Evolutionary conservation across 805 yeast species (phyloP).

Genomic region (Millerozyma acaciae): DNA sequence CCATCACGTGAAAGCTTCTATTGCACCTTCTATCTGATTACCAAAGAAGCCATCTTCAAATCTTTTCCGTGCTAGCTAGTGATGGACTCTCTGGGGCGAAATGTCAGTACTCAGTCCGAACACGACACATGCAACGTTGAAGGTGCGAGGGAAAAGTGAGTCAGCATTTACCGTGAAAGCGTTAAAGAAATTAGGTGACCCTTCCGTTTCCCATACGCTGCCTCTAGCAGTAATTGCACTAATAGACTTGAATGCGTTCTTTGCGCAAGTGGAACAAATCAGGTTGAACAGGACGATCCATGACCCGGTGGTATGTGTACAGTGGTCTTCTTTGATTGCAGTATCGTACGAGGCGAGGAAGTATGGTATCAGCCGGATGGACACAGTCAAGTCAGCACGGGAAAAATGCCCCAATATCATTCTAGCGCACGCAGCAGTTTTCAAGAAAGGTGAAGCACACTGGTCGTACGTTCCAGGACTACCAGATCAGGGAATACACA

Average conservation of each 20-base stretch:
- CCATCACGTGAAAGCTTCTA: no score
- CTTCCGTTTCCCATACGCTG: constrained; percentile 48
- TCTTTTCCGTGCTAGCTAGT: no score
- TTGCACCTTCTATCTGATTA: no score
- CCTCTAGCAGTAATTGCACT: constrained; percentile 80
- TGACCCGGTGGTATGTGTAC: constrained; percentile 91
- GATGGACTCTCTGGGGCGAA: no score
- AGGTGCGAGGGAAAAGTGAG: no score
- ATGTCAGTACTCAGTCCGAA: no score
- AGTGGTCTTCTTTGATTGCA: constrained; percentile 88
- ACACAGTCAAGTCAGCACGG: constrained; percentile 60
- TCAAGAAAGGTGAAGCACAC: constrained; percentile 74
- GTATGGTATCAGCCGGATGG: constrained; percentile 79
- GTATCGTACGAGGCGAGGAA: constrained; percentile 87
- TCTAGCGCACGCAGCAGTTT: constrained; percentile 91
- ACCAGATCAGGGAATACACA: constrained; percentile 62
- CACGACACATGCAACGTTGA: no score
- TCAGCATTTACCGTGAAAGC: constrained; percentile 50
- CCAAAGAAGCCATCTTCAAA: no score
- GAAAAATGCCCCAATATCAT: constrained; percentile 72
- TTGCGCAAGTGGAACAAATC: constrained; percentile 88
- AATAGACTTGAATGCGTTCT: constrained; percentile 91
- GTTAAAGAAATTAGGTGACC: constrained; percentile 45
- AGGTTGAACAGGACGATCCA: constrained; percentile 59
- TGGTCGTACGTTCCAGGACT: constrained; percentile 71